Percentiles rank a stretch among this genome's conserved stretches.
These are phyloP conservation scores for Claviceps humidiphila DNA, from an alignment of 2,329 filamentous ascomycete genomes.

Conservation along the genomic window DNA sequence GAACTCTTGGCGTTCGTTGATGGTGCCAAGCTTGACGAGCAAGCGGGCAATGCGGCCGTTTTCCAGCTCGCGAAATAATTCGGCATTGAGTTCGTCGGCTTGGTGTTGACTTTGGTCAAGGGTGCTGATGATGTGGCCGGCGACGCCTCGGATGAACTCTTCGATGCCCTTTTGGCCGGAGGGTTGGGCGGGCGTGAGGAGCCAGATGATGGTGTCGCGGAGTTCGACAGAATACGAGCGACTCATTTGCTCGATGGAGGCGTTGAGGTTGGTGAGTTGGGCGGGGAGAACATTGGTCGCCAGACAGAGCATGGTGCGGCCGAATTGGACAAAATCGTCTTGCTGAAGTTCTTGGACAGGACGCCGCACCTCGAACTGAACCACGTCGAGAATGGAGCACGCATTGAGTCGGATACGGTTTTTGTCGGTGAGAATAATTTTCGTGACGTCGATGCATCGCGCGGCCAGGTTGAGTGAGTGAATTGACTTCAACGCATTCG, in stretches of 20 bases:
- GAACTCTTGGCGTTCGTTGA: slow-evolving; percentile 83
- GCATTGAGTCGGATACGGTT: slow-evolving; percentile 79
- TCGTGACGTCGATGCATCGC: slow-evolving; percentile 72
- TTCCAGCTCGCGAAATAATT: slow-evolving; percentile 71
- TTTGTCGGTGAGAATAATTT: slow-evolving; percentile 81
- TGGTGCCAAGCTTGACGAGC: slow-evolving; percentile 66
- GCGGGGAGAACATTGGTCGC: slow-evolving; percentile 51
- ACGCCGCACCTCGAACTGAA: slow-evolving; percentile 62
- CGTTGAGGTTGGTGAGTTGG: slow-evolving; percentile 47
- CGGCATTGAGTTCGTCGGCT: slow-evolving; percentile 59
- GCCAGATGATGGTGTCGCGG: slow-evolving; percentile 68
- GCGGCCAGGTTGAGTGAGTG: slow-evolving; percentile 73
- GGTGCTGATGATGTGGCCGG: slow-evolving; percentile 59
- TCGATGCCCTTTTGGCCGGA: slow-evolving; percentile 57
- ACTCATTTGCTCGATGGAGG: slow-evolving; percentile 62
- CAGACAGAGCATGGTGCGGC: slow-evolving; percentile 70
- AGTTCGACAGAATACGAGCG: slow-evolving; percentile 67
- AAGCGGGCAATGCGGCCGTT: slow-evolving; percentile 77
- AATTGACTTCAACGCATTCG: slow-evolving; percentile 75
- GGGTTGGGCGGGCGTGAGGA: slow-evolving; percentile 53
- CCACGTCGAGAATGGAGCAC: slow-evolving; percentile 80
- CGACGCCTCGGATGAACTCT: slow-evolving; percentile 65
- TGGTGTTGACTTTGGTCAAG: slow-evolving; percentile 71
- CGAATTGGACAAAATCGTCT: slow-evolving; percentile 76
- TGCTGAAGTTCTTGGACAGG: slow-evolving; percentile 67